Percentiles rank a stretch among this genome's conserved stretches.
Conservation (phyloP, 306 rosid species). For the Prunus davidiana region DNA sequence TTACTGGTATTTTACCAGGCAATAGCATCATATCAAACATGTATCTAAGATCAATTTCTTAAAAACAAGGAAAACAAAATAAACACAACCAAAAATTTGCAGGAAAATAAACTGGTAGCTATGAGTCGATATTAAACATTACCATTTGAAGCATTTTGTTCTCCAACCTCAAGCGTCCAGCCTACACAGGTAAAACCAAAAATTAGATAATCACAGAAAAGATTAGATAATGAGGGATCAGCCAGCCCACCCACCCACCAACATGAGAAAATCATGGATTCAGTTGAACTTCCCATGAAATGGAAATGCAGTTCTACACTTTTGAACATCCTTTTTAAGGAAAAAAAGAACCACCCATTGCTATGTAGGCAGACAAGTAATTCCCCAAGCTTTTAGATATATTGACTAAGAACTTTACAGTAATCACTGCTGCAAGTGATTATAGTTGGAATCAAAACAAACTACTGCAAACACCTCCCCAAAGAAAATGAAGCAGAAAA, state of each 20-base stretch:
- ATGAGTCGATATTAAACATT: slow-evolving; percentile 20
- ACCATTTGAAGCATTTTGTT: slow-evolving; percentile 78
- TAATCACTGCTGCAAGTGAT: background rate
- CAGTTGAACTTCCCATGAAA: background rate
- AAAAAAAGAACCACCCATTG: background rate
- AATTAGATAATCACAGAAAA: slow-evolving; percentile 25
- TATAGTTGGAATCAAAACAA: background rate
- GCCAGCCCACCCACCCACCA: background rate
- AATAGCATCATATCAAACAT: background rate
- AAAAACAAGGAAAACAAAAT: background rate
- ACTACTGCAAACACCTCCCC: background rate
- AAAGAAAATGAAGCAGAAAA: background rate
- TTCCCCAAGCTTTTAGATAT: background rate
- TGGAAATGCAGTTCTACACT: background rate
- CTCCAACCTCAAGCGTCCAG: slow-evolving; percentile 58
- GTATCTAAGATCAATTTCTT: background rate
- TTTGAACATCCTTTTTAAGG: background rate
- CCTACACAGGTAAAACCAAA: slow-evolving; percentile 41
- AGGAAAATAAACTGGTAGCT: background rate
- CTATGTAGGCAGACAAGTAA: background rate
- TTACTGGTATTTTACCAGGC: background rate
- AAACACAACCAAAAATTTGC: background rate
- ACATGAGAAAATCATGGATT: too few species aligned
- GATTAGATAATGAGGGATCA: background rate
- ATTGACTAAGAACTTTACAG: too few species aligned